phyloP scores from a whole-genome alignment of 129 eudicot species.

The Flaveria linearis region DNA sequence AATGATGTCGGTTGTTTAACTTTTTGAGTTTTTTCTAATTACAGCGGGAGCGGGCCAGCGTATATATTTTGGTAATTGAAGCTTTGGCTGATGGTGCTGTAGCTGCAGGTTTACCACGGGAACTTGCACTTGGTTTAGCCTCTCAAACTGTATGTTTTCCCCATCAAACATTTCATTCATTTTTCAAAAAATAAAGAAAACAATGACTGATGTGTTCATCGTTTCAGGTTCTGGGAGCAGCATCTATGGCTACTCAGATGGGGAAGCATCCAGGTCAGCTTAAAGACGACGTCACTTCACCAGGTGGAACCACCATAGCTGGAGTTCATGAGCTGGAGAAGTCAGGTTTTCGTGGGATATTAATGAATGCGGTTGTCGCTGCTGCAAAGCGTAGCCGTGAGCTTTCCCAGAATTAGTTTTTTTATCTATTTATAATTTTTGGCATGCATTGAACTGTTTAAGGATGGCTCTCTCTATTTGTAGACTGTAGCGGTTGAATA shows the following conservation, averaged over 20 bases:
- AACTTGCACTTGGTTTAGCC: slow-evolving; percentile 89
- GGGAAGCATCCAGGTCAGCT: slow-evolving; percentile 99
- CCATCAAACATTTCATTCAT: neutral
- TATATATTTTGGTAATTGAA: slow-evolving; percentile 87
- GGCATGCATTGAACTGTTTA: neutral
- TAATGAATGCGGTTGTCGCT: slow-evolving; percentile 97
- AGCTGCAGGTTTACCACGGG: slow-evolving; percentile 99
- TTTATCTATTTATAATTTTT: neutral
- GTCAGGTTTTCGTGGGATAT: slow-evolving; percentile 82
- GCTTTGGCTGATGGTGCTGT: slow-evolving; percentile 99
- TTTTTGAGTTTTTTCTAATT: neutral
- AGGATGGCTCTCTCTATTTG: neutral
- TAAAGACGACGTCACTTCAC: slow-evolving; percentile 96
- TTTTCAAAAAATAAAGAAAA: neutral
- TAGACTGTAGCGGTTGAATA: slow-evolving; percentile 4
- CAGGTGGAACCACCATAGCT: slow-evolving; percentile 96
- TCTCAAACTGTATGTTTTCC: slow-evolving; percentile 75
- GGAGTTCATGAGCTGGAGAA: slow-evolving; percentile 93
- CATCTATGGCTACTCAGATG: slow-evolving; percentile 59
- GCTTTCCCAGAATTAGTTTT: slow-evolving; percentile 60
- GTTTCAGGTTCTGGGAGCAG: slow-evolving; percentile 89
- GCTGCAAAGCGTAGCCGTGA: slow-evolving; percentile 85
- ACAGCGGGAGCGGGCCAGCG: slow-evolving; percentile 97
- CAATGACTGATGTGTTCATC: neutral
- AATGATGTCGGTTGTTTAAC: neutral